A percentile compares a stretch with the other conserved stretches of the same genome.
These are phyloP conservation scores for Graphilbum sp. DNA, from an alignment of 2,329 filamentous ascomycete species.

Conservation along the genomic window DNA sequence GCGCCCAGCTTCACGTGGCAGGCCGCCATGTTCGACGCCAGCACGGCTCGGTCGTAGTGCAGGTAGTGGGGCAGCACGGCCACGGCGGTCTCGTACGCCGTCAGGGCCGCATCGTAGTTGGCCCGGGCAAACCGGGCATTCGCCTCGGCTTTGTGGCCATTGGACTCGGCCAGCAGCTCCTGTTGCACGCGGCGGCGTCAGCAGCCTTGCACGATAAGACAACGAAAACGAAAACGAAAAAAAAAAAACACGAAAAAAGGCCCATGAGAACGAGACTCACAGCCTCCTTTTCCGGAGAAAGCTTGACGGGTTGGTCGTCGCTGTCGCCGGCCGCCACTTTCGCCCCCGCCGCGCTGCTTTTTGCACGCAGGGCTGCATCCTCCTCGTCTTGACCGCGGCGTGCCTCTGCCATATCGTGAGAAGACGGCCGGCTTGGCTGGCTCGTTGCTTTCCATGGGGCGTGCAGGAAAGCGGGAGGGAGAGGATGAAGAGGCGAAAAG, in stretches of 20 bases:
- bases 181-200: conserved; percentile 14
- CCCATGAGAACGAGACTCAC: conserved; percentile 1
- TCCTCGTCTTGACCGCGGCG: too few species aligned
- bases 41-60: conserved; percentile 73
- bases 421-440: too few species aligned
- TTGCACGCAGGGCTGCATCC: not conserved
- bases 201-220: too few species aligned
- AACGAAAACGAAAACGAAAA: not conserved
- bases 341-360: not conserved
- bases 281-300: conserved; percentile 38
- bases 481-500: too few species aligned
- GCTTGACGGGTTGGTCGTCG: conserved; percentile 15
- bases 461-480: too few species aligned
- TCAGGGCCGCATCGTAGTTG: conserved; percentile 62
- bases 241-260: not conserved
- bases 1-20: conserved; percentile 73
- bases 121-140: conserved; percentile 63
- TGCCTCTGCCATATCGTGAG: not conserved
- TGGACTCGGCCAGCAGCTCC: conserved; percentile 55
- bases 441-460: too few species aligned
- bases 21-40: conserved; percentile 78
- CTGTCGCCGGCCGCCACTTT: conserved; percentile 6
- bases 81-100: conserved; percentile 68
- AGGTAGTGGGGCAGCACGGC: conserved; percentile 68
- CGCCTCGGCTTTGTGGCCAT: conserved; percentile 55